Conservation (phyloP, 305 asterid species). For the Lippia alba region DNA sequence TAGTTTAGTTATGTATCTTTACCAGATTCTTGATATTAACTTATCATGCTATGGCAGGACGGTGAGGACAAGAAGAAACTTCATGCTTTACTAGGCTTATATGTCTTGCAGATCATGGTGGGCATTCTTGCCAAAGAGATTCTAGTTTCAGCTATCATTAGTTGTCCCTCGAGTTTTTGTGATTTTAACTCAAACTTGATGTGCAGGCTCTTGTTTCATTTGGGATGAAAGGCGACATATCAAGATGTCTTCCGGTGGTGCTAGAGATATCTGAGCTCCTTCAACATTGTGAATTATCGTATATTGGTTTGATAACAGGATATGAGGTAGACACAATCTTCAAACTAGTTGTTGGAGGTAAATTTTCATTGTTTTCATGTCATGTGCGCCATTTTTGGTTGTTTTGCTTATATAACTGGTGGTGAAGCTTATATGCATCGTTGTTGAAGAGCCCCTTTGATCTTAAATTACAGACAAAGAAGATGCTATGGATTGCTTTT, state of each 20-base stretch:
- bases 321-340: slow-evolving; percentile 53
- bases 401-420: slow-evolving; percentile 18
- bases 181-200: slow-evolving; percentile 37
- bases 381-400: slow-evolving; percentile 25
- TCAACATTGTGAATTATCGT: slow-evolving; percentile 66
- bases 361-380: slow-evolving; percentile 18
- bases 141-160: slow-evolving; percentile 41
- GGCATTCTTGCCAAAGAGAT: slow-evolving; percentile 43
- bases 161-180: slow-evolving; percentile 28
- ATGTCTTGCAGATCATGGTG: slow-evolving; percentile 85
- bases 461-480: slow-evolving; percentile 53
- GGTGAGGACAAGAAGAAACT: slow-evolving; percentile 58
- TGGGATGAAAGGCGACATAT: slow-evolving; percentile 47
- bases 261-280: slow-evolving; percentile 64
- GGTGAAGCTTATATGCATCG: slow-evolving; percentile 18
- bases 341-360: slow-evolving; percentile 60
- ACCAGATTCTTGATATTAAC: slow-evolving; percentile 24
- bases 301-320: slow-evolving; percentile 70
- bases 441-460: slow-evolving; percentile 25
- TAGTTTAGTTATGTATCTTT: slow-evolving; percentile 27
- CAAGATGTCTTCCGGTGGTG: slow-evolving; percentile 56
- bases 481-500: slow-evolving; percentile 64
- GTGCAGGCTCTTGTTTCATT: slow-evolving; percentile 78
- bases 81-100: slow-evolving; percentile 75
- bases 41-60: slow-evolving; percentile 53